Base-by-base conservation (phyloP, 768 basidiomycete species). In the Xerocomus potaroensis region DNA sequence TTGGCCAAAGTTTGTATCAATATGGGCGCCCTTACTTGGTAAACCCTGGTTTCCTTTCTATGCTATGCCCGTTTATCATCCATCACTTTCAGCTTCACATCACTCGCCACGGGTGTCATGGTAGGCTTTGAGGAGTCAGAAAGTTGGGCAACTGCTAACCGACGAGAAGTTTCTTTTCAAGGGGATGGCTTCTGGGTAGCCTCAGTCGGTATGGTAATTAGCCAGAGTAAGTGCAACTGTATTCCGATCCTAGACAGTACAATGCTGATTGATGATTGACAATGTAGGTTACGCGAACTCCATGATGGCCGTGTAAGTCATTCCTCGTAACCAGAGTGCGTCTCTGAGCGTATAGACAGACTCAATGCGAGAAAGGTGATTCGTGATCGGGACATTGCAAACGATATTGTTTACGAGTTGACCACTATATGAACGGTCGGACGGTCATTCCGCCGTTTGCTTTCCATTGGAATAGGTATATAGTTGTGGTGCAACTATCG, bases 11-110 rank as follows among this genome's bases (percentile, higher is more conserved):
- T 54, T 11, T 51, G 41, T 11, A 42, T 51, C 10, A 54, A 45
- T 19, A 54, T 48, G 46, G 46, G 53, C n/a, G 46, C 15, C 9
- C 37, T 54, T 16, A 51, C 53, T 6, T 51, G 49, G 53, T 54
- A 43, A 35, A 43, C 21, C 11, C 7, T 4, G 8, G 12, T 29
- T 19, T n/a, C 18, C 6, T 22, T 21, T 34, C 18, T 16, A 29
- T 8, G 33, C 8, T 19, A 8, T 19, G 26, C 10, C 10, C 26
- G 26, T 10, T 10, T 9, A 23, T 11, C 42, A 16, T 15, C 2
- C 12, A 22, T 12, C 33, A 5, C 29, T 9, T 30, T 45, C 11
- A 49, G 51, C 27, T 6, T 43, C 12, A 26, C 38, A 9, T 43
- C 52, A 8, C 6, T 47, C 4, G 5, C 11, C 8, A 41, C 42